Conservation (phyloP, 352 stramenopile species). For the Phytophthora sp. region DNA sequence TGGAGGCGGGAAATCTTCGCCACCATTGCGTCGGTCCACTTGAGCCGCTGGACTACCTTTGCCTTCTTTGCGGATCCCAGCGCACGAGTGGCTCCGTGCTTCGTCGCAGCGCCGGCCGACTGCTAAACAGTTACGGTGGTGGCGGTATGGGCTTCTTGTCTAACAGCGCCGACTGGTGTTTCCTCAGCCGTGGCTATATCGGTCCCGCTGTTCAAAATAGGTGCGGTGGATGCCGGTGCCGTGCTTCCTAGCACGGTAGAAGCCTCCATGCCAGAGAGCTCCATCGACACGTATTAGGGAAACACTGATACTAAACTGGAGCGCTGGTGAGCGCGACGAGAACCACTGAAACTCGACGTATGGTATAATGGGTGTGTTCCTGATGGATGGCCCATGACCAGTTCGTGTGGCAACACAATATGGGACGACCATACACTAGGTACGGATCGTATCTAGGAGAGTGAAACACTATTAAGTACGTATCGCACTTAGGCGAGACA, state of each 20-base stretch:
- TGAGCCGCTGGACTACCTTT: neutral
- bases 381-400: too few relatives aligned
- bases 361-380: too few relatives aligned
- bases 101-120: neutral
- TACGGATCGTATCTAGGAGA: too few relatives aligned
- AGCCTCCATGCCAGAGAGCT: neutral
- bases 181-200: neutral
- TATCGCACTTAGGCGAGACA: too few relatives aligned
- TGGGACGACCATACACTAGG: too few relatives aligned
- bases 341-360: too few relatives aligned
- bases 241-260: neutral
- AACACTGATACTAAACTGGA: too few relatives aligned
- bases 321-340: too few relatives aligned
- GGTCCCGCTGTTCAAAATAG: neutral
- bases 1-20: neutral
- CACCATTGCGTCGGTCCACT: slow-evolving; percentile 12
- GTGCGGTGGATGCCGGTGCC: neutral
- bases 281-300: neutral
- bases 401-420: too few relatives aligned
- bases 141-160: too few relatives aligned
- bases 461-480: too few relatives aligned
- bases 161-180: neutral
- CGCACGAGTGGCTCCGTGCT: neutral
- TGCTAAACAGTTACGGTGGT: too few relatives aligned
- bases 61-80: neutral